phyloP scores from a whole-genome alignment of 768 basidiomycete genomes.

The Rhizopogon roseolus region DNA sequence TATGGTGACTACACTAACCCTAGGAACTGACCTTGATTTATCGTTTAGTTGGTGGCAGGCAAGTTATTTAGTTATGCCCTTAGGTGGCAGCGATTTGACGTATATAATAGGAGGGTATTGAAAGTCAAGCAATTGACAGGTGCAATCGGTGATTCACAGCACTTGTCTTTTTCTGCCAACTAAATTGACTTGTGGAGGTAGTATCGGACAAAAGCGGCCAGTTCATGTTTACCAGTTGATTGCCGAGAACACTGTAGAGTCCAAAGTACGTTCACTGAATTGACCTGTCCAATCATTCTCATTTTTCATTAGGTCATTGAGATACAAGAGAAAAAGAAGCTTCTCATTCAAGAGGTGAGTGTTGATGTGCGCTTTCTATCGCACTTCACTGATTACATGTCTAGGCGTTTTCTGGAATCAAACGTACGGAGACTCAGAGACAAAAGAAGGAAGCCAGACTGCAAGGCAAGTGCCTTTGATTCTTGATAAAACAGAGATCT shows the following conservation, averaged over 20 bases:
- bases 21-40: not conserved
- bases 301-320: constrained; percentile 54
- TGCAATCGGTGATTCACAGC: constrained; percentile 54
- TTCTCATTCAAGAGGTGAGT: constrained; percentile 66
- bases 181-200: constrained; percentile 11
- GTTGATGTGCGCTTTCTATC: not conserved
- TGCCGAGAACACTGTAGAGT: constrained; percentile 84
- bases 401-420: constrained; percentile 84
- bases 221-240: constrained; percentile 90
- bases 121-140: constrained; percentile 78
- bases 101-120: constrained; percentile 62
- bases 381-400: not conserved
- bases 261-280: constrained; percentile 49
- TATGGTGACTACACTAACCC: not conserved
- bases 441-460: constrained; percentile 78
- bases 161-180: constrained; percentile 1
- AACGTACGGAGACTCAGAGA: constrained; percentile 66
- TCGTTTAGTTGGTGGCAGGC: constrained; percentile 72
- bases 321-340: constrained; percentile 84
- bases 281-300: not conserved
- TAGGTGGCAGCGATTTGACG: constrained; percentile 8
- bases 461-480: constrained; percentile 48
- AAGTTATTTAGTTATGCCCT: constrained; percentile 5
- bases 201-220: constrained; percentile 77
- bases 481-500: not conserved